Evolutionary conservation across 805 yeast genomes (phyloP).

Genomic region (Candida silvatica): DNA sequence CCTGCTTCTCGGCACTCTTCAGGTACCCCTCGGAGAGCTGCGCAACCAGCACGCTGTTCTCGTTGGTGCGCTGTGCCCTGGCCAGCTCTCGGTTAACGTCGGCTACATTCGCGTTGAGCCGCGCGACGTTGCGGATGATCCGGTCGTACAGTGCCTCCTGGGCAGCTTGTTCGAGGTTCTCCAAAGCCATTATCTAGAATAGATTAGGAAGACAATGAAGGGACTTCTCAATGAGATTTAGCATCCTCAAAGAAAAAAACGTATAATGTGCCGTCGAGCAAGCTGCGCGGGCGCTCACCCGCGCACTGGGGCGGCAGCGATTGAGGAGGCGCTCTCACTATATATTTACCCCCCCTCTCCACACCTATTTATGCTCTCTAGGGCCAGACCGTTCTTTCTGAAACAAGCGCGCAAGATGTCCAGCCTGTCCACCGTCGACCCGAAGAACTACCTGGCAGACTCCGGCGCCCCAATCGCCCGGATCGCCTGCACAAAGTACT

Average conservation of each 20-base stretch:
- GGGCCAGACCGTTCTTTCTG: no score
- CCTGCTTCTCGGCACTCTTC: slow-evolving; percentile 59
- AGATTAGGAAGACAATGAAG: no score
- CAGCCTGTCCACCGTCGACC: slow-evolving; percentile 7
- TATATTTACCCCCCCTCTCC: no score
- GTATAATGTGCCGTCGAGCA: no score
- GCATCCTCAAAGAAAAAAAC: no score
- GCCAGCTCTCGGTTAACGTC: slow-evolving; percentile 54
- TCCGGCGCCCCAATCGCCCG: slow-evolving; percentile 62
- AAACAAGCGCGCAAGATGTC: no score
- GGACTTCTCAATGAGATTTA: no score
- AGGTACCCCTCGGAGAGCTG: slow-evolving; percentile 76
- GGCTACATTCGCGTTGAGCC: slow-evolving; percentile 61
- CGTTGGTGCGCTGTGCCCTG: slow-evolving; percentile 55
- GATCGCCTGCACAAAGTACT: slow-evolving; percentile 59
- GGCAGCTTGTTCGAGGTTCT: slow-evolving; percentile 78
- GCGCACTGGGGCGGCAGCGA: no score
- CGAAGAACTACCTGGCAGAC: slow-evolving; percentile 40
- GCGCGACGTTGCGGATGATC: slow-evolving; percentile 66
- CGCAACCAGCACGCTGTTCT: slow-evolving; percentile 61
- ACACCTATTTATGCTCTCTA: no score
- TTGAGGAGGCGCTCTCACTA: no score
- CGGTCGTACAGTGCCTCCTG: slow-evolving; percentile 70
- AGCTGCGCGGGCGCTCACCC: no score
- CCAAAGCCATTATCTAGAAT: not conserved